Evolutionary conservation across 2,329 filamentous ascomycete species (phyloP).

Genomic region (Orbilia blumenaviensis): DNA sequence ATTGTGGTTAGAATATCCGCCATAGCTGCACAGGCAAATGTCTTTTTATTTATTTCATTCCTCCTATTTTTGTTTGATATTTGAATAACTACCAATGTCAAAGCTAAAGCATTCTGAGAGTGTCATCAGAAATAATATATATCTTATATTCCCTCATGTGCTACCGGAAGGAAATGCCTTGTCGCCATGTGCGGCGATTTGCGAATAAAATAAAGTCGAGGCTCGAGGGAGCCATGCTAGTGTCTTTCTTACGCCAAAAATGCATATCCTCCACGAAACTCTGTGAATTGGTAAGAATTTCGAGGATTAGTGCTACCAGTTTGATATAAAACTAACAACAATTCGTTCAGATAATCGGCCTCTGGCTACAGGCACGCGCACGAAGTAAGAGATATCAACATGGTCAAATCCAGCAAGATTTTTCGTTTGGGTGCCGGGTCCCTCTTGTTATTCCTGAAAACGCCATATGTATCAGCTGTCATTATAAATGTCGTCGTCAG

Average conservation of each 20-base stretch:
- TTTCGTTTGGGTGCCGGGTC: neutral
- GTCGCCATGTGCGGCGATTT: neutral
- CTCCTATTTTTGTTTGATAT: too few species aligned
- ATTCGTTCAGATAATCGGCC: too few species aligned
- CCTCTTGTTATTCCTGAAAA: neutral
- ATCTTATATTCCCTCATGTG: neutral
- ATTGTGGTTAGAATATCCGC: too few species aligned
- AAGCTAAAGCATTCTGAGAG: neutral
- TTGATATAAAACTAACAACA: too few species aligned
- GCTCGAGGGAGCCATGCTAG: neutral
- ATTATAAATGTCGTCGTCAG: slow-evolving; percentile 37
- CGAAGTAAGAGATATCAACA: neutral
- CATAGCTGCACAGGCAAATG: too few species aligned
- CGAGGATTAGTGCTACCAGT: too few species aligned
- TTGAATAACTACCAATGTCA: too few species aligned
- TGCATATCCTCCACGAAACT: too few species aligned
- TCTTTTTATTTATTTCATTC: too few species aligned
- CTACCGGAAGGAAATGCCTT: neutral
- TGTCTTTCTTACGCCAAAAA: neutral
- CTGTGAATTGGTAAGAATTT: neutral
- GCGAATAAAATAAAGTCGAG: neutral
- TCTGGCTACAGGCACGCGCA: neutral
- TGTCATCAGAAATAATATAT: neutral
- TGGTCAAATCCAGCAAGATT: slow-evolving; percentile 4
- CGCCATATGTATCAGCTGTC: slow-evolving; percentile 3